Conservation (phyloP, 768 basidiomycete genomes). For the Kwoniella shandongensis region DNA sequence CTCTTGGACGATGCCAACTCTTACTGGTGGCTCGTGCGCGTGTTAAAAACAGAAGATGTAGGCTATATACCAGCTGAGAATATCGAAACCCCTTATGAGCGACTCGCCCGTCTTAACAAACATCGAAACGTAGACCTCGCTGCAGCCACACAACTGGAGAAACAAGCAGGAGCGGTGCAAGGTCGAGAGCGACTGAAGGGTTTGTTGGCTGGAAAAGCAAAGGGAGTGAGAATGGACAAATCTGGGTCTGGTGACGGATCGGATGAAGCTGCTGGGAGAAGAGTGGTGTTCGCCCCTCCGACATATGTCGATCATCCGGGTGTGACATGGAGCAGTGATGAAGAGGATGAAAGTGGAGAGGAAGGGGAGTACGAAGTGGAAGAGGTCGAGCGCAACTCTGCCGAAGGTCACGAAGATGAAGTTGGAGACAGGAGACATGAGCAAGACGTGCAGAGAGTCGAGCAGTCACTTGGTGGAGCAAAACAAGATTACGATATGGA, state of each 20-base stretch:
- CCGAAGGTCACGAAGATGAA: conserved; percentile 63
- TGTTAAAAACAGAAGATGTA: conserved; percentile 96
- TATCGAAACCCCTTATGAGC: conserved; percentile 96
- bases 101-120: conserved; percentile 91
- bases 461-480: conserved; percentile 10
- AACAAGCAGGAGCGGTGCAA: conserved; percentile 36
- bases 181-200: conserved; percentile 31
- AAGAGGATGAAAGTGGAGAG: conserved; percentile 70
- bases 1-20: conserved; percentile 98
- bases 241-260: conserved; percentile 19
- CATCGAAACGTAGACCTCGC: conserved; percentile 83
- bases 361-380: conserved; percentile 55
- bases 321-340: conserved; percentile 50
- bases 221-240: conserved; percentile 23
- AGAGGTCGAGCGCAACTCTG: conserved; percentile 23
- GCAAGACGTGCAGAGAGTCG: conserved; percentile 18
- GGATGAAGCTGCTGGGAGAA: conserved; percentile 46
- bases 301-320: conserved; percentile 57
- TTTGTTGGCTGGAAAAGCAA: conserved; percentile 32
- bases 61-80: conserved; percentile 99
- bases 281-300: conserved; percentile 70
- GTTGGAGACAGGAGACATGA: conserved; percentile 56
- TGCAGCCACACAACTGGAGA: conserved; percentile 41
- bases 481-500: conserved; percentile 58
- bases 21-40: conserved; percentile 99